Evolutionary conservation across 2,329 filamentous ascomycete genomes (phyloP).

Genomic region (Ascochyta clinopodiicola): DNA sequence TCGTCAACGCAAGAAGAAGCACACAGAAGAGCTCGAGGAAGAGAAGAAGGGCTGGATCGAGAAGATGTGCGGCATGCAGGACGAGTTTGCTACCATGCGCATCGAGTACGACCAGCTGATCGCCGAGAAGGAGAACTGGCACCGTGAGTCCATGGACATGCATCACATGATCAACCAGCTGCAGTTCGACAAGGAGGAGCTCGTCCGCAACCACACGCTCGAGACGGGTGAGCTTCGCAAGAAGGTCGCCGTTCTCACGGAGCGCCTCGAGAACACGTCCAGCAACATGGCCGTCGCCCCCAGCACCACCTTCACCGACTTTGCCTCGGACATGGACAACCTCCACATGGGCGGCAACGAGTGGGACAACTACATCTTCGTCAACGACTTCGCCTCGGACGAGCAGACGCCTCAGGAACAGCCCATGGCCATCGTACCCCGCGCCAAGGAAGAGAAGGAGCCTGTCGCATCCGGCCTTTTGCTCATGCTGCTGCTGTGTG

Average conservation of each 20-base stretch:
- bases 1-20: conserved; percentile 95
- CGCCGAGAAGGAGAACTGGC: conserved; percentile 68
- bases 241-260: conserved; percentile 83
- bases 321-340: conserved; percentile 82
- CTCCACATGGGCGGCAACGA: conserved; percentile 76
- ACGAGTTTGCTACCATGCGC: conserved; percentile 73
- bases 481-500: conserved; percentile 95
- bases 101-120: conserved; percentile 61
- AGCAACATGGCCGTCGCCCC: conserved; percentile 56
- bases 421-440: conserved; percentile 50
- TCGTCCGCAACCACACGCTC: conserved; percentile 85
- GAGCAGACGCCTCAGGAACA: conserved; percentile 48
- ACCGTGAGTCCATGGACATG: conserved; percentile 75
- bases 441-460: conserved; percentile 57
- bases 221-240: conserved; percentile 92
- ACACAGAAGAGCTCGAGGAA: conserved; percentile 94
- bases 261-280: conserved; percentile 67
- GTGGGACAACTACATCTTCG: conserved; percentile 84
- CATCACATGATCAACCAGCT: conserved; percentile 77
- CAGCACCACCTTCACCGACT: conserved; percentile 70
- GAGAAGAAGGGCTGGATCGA: conserved; percentile 92
- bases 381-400: conserved; percentile 73
- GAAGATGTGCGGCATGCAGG: conserved; percentile 78
- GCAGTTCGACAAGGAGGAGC: conserved; percentile 87
- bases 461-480: conserved; percentile 81